phyloP scores from a whole-genome alignment of 345 rosid genomes.

The Gossypium ekmanianum region DNA sequence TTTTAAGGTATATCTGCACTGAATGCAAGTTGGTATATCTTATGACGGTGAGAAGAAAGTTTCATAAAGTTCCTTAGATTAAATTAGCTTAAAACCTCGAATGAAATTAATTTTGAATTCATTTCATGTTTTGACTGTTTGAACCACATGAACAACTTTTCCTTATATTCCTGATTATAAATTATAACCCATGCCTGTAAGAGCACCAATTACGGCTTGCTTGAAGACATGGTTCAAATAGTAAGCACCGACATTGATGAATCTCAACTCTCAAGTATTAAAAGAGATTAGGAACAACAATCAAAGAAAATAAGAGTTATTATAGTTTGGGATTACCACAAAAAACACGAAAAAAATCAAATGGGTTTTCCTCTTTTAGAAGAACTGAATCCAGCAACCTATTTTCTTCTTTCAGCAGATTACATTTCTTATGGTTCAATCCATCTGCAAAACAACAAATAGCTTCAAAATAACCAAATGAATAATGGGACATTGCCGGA shows the following conservation, averaged over 20 bases:
- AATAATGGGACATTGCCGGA: background rate
- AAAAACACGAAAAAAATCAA: conserved; percentile 33
- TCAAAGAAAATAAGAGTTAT: background rate
- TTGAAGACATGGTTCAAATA: background rate
- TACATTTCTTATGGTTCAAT: conserved; percentile 23
- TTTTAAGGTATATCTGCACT: conserved; percentile 2
- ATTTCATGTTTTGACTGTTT: background rate
- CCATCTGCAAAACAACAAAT: conserved; percentile 17
- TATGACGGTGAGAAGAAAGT: background rate
- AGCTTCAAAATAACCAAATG: background rate
- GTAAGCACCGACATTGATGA: background rate
- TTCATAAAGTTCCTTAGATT: background rate
- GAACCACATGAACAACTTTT: background rate
- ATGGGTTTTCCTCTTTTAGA: conserved; percentile 33
- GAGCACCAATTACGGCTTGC: background rate
- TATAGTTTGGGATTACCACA: conserved; percentile 30
- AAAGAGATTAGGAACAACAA: background rate
- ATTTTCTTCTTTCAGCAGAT: conserved; percentile 17
- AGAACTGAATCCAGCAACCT: conserved; percentile 6
- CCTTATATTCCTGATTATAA: background rate
- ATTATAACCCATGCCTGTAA: background rate
- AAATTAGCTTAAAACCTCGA: background rate
- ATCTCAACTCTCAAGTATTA: background rate
- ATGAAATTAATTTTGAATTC: background rate
- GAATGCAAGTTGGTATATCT: conserved; percentile 4